These are phyloP conservation scores for Filosporella fistucella DNA, from an alignment of 495 filamentous ascomycete genomes.

Conservation along the genomic window DNA sequence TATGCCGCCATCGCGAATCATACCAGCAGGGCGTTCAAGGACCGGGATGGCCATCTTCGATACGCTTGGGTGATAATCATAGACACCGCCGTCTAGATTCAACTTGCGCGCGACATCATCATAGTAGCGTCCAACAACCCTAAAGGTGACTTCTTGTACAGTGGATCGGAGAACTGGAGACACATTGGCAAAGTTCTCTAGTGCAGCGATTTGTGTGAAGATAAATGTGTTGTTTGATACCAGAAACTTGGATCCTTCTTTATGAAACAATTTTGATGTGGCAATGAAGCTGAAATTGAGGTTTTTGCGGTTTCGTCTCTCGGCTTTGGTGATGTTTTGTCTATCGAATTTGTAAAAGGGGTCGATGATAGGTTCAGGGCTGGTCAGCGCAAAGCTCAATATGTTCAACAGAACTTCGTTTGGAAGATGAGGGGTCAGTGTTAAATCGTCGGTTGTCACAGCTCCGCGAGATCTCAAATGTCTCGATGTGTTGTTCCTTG, in stretches of 20 bases:
- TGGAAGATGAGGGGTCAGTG: conserved; percentile 35
- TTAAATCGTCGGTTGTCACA: neutral
- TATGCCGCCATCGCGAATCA: conserved; percentile 34
- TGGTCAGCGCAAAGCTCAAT: conserved; percentile 36
- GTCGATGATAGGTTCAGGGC: conserved; percentile 39
- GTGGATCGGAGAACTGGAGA: conserved; percentile 26
- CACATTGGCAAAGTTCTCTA: conserved; percentile 35
- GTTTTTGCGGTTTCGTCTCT: conserved; percentile 30
- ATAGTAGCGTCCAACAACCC: conserved; percentile 41
- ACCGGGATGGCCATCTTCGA: conserved; percentile 26
- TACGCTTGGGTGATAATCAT: conserved; percentile 27
- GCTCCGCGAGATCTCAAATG: neutral
- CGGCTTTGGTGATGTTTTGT: conserved; percentile 27
- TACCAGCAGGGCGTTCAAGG: conserved; percentile 29
- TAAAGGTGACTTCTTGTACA: conserved; percentile 36
- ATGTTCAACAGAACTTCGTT: conserved; percentile 40
- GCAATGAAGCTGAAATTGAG: conserved; percentile 23
- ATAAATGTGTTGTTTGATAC: conserved; percentile 41
- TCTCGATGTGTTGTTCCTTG: neutral
- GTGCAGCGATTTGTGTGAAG: conserved; percentile 37
- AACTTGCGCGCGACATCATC: conserved; percentile 34
- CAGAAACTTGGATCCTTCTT: conserved; percentile 34
- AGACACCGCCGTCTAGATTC: conserved; percentile 22
- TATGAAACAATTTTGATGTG: conserved; percentile 35
- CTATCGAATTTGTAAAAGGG: conserved; percentile 33